phyloP scores from a whole-genome alignment of 2,329 filamentous ascomycete species.

The Diaporthe nobilis region DNA sequence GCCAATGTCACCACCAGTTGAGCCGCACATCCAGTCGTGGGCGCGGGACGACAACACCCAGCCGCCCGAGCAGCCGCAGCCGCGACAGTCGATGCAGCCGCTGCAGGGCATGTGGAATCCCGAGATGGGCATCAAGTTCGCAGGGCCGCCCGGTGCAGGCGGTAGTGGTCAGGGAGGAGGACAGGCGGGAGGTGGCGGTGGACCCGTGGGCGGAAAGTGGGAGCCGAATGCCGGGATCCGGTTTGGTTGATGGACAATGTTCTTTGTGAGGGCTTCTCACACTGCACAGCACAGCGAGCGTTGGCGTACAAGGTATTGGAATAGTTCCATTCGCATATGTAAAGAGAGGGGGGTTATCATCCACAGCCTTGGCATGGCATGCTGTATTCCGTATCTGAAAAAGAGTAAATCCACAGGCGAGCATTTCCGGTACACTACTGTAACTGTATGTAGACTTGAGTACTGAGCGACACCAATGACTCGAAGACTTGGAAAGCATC shows the following conservation, averaged over 20 bases:
- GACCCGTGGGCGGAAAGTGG: constrained; percentile 63
- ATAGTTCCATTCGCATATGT: neutral
- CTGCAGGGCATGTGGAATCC: constrained; percentile 80
- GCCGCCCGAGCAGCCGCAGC: constrained; percentile 69
- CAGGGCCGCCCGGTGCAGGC: constrained; percentile 55
- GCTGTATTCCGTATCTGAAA: neutral
- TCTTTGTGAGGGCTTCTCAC: neutral
- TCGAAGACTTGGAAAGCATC: neutral
- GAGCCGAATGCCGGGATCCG: constrained; percentile 71
- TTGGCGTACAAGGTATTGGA: constrained; percentile 13
- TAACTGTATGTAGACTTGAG: neutral
- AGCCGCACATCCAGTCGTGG: constrained; percentile 73
- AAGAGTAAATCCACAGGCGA: neutral
- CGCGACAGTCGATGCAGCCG: constrained; percentile 59
- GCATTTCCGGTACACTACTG: too few relatives aligned
- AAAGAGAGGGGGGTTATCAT: neutral
- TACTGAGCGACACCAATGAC: neutral
- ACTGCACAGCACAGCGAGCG: constrained; percentile 1
- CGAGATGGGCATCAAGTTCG: constrained; percentile 85
- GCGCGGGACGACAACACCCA: constrained; percentile 59
- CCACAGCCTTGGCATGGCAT: neutral
- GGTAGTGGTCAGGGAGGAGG: constrained; percentile 37
- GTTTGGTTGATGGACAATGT: constrained; percentile 58
- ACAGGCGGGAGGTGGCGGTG: constrained; percentile 37
- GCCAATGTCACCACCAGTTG: constrained; percentile 50